These are phyloP conservation scores for Beauveria sp. DNA, from an alignment of 2,329 filamentous ascomycete genomes.

Conservation along the genomic window DNA sequence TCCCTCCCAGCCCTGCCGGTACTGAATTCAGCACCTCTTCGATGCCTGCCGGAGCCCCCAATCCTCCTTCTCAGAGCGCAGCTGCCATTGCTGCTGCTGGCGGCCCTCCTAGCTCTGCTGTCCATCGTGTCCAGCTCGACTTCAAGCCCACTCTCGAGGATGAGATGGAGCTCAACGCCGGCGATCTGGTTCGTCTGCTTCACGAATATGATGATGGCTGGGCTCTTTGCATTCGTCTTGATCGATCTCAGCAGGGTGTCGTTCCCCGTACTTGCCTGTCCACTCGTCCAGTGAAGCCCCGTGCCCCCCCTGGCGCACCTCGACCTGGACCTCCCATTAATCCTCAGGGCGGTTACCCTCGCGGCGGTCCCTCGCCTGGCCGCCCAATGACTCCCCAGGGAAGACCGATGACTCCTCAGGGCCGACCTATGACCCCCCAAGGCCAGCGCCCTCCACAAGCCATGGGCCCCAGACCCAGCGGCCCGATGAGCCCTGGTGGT, in stretches of 20 bases:
- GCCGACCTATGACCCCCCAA: constrained; percentile 23
- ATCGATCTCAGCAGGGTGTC: constrained; percentile 87
- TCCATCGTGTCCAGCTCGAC: constrained; percentile 90
- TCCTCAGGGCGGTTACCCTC: constrained; percentile 22
- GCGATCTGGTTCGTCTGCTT: constrained; percentile 78
- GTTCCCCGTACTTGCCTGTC: constrained; percentile 91
- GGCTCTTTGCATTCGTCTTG: constrained; percentile 87
- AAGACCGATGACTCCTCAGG: constrained; percentile 33
- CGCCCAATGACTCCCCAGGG: constrained; percentile 17
- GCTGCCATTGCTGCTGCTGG: constrained; percentile 56
- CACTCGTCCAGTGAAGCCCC: constrained; percentile 82
- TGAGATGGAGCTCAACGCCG: constrained; percentile 73
- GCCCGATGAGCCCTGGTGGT: constrained; percentile 1
- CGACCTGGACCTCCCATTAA: constrained; percentile 47
- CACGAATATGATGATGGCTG: constrained; percentile 98
- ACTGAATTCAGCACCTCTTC: constrained; percentile 57
- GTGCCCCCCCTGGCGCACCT: constrained; percentile 46
- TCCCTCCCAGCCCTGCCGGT: constrained; percentile 52
- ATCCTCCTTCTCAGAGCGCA: constrained; percentile 40
- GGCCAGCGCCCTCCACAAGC: constrained; percentile 34
- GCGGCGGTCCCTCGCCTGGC: constrained; percentile 19
- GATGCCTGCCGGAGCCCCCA: constrained; percentile 33
- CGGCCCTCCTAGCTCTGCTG: constrained; percentile 53
- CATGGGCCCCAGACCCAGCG: constrained; percentile 9
- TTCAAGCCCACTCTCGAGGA: constrained; percentile 91